Evolutionary conservation across 2,329 filamentous ascomycete species (phyloP).

Genomic region (Beauveria bassiana): DNA sequence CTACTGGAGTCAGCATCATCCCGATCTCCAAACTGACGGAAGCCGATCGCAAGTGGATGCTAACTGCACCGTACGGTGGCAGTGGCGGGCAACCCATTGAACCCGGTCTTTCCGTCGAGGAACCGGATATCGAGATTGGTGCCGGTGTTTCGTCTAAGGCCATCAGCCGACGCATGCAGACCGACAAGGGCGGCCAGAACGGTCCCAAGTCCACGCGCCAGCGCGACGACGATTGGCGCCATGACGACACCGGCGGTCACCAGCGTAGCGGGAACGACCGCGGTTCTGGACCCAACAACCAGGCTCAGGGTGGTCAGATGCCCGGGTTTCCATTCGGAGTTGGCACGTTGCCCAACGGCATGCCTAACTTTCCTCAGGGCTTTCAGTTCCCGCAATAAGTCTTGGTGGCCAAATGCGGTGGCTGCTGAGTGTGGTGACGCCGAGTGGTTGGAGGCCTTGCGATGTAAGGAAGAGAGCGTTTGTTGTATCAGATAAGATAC

Average conservation of each 20-base stretch:
- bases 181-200: slow-evolving; percentile 56
- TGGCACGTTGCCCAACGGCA: slow-evolving; percentile 24
- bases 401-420: too few relatives aligned
- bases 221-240: slow-evolving; percentile 26
- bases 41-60: slow-evolving; percentile 94
- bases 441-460: too few relatives aligned
- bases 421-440: too few relatives aligned
- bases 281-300: slow-evolving; percentile 15
- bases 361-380: slow-evolving; percentile 34
- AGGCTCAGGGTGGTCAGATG: slow-evolving; percentile 16
- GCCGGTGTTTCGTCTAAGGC: slow-evolving; percentile 95
- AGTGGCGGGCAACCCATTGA: slow-evolving; percentile 79
- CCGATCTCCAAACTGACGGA: slow-evolving; percentile 90
- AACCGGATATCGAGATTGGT: slow-evolving; percentile 97
- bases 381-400: slow-evolving; percentile 27
- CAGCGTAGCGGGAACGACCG: slow-evolving; percentile 22
- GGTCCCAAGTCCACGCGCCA: slow-evolving; percentile 56
- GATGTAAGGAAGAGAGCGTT: background rate
- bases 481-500: slow-evolving; percentile 4
- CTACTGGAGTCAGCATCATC: slow-evolving; percentile 84
- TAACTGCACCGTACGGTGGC: slow-evolving; percentile 87
- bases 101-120: slow-evolving; percentile 81
- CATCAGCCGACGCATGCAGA: slow-evolving; percentile 62
- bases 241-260: slow-evolving; percentile 8
- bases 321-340: slow-evolving; percentile 32